phyloP scores from a whole-genome alignment of 2,329 filamentous ascomycete species.

The Lasiodiplodia citricola region DNA sequence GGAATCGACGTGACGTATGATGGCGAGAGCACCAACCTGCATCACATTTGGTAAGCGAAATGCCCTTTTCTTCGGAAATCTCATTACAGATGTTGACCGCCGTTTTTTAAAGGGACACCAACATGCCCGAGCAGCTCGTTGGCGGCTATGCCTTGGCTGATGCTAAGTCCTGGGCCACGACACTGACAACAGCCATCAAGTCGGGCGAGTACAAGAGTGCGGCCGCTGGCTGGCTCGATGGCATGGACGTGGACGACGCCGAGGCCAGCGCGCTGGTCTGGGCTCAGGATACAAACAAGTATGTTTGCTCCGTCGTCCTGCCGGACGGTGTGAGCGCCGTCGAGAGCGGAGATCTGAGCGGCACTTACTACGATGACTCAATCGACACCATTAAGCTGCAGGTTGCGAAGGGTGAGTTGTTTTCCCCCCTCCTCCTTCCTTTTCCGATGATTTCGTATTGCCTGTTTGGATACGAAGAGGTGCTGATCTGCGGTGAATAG shows the following conservation, averaged over 20 bases:
- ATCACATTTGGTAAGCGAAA: neutral
- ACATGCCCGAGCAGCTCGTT: constrained; percentile 50
- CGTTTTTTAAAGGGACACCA: constrained; percentile 47
- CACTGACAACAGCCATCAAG: constrained; percentile 45
- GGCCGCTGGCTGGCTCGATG: constrained; percentile 41
- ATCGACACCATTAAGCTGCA: constrained; percentile 49
- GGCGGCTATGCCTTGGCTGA: constrained; percentile 47
- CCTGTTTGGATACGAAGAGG: neutral
- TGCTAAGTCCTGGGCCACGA: constrained; percentile 46
- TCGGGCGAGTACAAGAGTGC: constrained; percentile 41
- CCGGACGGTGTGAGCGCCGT: constrained; percentile 46
- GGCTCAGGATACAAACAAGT: constrained; percentile 50
- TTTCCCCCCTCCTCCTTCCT: neutral
- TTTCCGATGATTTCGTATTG: neutral
- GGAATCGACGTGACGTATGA: constrained; percentile 51
- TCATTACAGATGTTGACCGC: neutral
- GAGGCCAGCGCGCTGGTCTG: constrained; percentile 46
- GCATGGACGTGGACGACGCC: constrained; percentile 44
- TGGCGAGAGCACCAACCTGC: constrained; percentile 43
- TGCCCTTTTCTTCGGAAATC: neutral
- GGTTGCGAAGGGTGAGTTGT: constrained; percentile 49
- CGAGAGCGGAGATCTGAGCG: constrained; percentile 44
- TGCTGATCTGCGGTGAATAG: constrained; percentile 13
- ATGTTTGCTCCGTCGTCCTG: constrained; percentile 50
- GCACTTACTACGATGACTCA: constrained; percentile 42